phyloP scores from a whole-genome alignment of 2,329 filamentous ascomycete species.

The Hypoxylon sp. region DNA sequence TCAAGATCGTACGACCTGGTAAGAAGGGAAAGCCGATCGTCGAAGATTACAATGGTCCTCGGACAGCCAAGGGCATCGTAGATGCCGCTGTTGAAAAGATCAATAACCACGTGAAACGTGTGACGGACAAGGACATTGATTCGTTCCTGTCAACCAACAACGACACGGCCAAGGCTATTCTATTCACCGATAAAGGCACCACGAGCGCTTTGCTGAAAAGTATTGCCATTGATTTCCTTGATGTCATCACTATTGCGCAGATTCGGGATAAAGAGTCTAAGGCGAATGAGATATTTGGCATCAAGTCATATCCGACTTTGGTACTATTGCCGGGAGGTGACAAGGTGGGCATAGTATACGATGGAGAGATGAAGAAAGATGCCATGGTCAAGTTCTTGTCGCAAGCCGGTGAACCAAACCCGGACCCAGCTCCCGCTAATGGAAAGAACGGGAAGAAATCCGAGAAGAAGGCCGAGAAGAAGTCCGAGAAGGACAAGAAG shows the following conservation, averaged over 20 bases:
- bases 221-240: constrained; percentile 91
- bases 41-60: constrained; percentile 90
- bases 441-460: constrained; percentile 51
- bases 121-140: constrained; percentile 84
- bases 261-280: constrained; percentile 84
- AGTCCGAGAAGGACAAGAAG: constrained; percentile 62
- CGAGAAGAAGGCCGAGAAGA: constrained; percentile 57
- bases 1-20: constrained; percentile 94
- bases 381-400: constrained; percentile 86
- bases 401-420: constrained; percentile 83
- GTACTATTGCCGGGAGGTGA: constrained; percentile 82
- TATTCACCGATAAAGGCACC: constrained; percentile 94
- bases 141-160: constrained; percentile 78
- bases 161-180: constrained; percentile 83
- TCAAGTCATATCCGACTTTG: constrained; percentile 84
- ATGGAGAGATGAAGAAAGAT: constrained; percentile 88
- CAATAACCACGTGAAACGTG: constrained; percentile 87
- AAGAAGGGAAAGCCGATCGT: constrained; percentile 79
- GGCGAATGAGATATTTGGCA: constrained; percentile 79
- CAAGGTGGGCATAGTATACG: constrained; percentile 78
- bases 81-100: constrained; percentile 89
- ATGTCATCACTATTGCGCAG: constrained; percentile 83
- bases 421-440: constrained; percentile 66
- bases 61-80: constrained; percentile 88
- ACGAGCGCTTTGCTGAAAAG: constrained; percentile 87